phyloP scores from a whole-genome alignment of 805 yeast species.

The Isabelozyma heimii region DNA sequence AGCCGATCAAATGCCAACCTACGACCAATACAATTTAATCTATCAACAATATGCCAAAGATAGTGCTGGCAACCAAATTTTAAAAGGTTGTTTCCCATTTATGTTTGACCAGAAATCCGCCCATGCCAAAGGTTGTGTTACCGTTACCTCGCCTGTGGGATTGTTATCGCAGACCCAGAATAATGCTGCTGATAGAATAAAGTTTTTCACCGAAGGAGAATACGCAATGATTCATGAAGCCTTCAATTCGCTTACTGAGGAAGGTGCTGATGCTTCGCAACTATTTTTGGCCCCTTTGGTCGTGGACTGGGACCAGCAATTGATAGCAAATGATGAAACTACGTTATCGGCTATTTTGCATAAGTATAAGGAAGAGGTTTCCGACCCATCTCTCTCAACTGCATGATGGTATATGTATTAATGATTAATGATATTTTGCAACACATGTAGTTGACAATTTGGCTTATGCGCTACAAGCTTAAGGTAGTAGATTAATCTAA shows the following conservation, averaged over 20 bases:
- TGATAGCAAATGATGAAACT: constrained; percentile 36
- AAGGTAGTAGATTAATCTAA: no score
- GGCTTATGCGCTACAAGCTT: no score
- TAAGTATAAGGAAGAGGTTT: constrained; percentile 17
- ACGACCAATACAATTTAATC: constrained; percentile 34
- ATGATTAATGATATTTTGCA: background rate
- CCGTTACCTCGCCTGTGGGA: constrained; percentile 18
- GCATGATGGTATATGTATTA: background rate
- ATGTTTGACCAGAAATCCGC: constrained; percentile 20
- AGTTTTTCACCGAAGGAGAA: constrained; percentile 35
- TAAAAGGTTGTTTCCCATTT: constrained; percentile 37
- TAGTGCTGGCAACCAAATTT: constrained; percentile 17
- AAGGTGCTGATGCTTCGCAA: constrained; percentile 25
- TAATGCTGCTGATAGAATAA: constrained; percentile 18
- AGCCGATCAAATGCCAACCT: constrained; percentile 41
- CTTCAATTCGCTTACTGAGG: constrained; percentile 22
- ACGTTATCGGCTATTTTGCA: constrained; percentile 27
- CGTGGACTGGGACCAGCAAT: constrained; percentile 46
- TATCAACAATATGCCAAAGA: constrained; percentile 24
- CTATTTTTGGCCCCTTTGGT: constrained; percentile 40
- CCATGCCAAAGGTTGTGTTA: constrained; percentile 15
- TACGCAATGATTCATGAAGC: constrained; percentile 38
- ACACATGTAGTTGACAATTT: no score
- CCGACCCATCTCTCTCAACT: background rate
- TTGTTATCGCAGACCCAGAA: constrained; percentile 8